A percentile compares a stretch with the other conserved stretches of the same genome.
These are phyloP conservation scores for Beauveria sp. DNA, from an alignment of 2,329 filamentous ascomycete species.

Conservation along the genomic window DNA sequence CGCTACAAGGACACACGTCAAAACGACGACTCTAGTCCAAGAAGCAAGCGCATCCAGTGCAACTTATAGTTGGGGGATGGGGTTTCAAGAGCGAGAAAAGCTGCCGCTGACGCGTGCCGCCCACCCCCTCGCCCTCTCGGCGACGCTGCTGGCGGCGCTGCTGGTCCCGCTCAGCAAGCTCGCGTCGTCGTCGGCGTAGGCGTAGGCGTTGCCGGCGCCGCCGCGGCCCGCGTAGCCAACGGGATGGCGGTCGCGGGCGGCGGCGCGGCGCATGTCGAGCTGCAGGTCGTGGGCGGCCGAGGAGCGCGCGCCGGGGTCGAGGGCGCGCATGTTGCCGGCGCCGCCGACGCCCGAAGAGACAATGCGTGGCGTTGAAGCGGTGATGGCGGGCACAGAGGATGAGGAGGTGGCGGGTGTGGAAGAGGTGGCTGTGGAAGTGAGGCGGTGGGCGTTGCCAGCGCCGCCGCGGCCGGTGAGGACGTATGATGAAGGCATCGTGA, in stretches of 20 bases:
- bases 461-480: slow-evolving; percentile 49
- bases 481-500: slow-evolving; percentile 31
- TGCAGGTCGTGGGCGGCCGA: slow-evolving; percentile 45
- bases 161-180: slow-evolving; percentile 13
- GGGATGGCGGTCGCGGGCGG: slow-evolving; percentile 30
- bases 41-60: too few species aligned
- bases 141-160: slow-evolving; percentile 16
- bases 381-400: slow-evolving; percentile 30
- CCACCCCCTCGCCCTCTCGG: background rate
- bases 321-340: slow-evolving; percentile 54
- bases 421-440: slow-evolving; percentile 28
- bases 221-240: slow-evolving; percentile 60
- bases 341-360: slow-evolving; percentile 62
- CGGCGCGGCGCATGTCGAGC: slow-evolving; percentile 37
- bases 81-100: background rate
- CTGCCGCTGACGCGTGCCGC: slow-evolving; percentile 23
- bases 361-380: slow-evolving; percentile 32
- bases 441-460: slow-evolving; percentile 48
- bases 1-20: too few species aligned
- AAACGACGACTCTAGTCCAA: too few species aligned
- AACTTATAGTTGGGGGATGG: too few species aligned
- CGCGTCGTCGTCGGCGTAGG: slow-evolving; percentile 26
- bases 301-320: slow-evolving; percentile 36
- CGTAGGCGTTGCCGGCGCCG: slow-evolving; percentile 58
- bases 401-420: background rate